A percentile compares a stretch with the other conserved stretches of the same genome.
These are phyloP conservation scores for Trebouxia sp. DNA, from an alignment of 139 green algal species.

Conservation along the genomic window DNA sequence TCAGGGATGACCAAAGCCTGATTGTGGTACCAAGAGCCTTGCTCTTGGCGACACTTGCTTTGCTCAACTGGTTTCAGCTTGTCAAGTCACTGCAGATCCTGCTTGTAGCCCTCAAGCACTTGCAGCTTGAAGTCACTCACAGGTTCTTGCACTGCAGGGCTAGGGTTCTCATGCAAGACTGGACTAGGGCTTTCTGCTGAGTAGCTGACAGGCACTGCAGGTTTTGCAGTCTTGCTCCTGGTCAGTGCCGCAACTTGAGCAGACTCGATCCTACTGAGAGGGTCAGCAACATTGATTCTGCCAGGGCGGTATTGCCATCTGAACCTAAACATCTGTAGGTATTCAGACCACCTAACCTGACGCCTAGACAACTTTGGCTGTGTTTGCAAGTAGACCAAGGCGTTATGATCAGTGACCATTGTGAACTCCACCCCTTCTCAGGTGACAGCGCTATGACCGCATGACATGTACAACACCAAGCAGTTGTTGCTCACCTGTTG, in stretches of 20 bases:
- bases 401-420: neutral
- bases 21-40: neutral
- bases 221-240: neutral
- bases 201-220: too few relatives aligned
- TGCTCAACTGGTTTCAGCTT: neutral
- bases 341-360: too few relatives aligned
- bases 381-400: neutral
- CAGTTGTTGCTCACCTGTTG: neutral
- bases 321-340: neutral
- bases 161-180: neutral
- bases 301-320: neutral
- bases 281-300: neutral
- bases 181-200: neutral
- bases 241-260: neutral
- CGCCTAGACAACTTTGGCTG: neutral
- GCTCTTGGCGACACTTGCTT: neutral
- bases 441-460: neutral
- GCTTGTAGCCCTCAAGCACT: neutral
- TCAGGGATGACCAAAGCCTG: neutral
- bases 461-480: neutral
- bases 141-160: neutral
- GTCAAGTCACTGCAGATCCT: neutral
- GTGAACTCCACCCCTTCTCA: neutral
- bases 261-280: neutral
- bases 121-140: slow-evolving; percentile 4